A percentile compares a stretch with the other conserved stretches of the same genome.
Conservation (phyloP, 169 alveolate genomes). For the Cryptosporidium felis region DNA sequence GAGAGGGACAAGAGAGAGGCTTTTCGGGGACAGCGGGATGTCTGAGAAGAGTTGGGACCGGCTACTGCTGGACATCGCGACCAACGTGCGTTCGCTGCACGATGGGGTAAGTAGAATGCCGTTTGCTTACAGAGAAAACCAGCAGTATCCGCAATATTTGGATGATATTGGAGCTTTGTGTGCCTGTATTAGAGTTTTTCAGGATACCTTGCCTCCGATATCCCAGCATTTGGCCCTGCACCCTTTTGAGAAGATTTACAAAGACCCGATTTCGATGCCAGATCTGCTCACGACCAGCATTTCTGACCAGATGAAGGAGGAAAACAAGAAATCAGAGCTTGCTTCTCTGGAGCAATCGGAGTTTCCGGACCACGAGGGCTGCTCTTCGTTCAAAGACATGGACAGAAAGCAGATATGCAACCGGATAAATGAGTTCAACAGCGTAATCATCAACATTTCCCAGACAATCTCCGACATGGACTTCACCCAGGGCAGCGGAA, state of each 20-base stretch:
- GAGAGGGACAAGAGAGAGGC: too few species aligned
- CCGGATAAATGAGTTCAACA: conserved; percentile 59
- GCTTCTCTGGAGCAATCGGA: not conserved
- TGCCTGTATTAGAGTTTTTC: conserved; percentile 64
- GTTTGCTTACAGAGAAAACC: conserved; percentile 8
- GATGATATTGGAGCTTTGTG: conserved; percentile 68
- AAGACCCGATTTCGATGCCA: conserved; percentile 63
- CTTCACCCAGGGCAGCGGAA: too few species aligned
- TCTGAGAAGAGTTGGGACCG: conserved; percentile 43
- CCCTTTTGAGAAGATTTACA: conserved; percentile 68
- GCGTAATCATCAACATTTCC: conserved; percentile 24
- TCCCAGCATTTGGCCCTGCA: conserved; percentile 45
- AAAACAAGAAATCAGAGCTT: conserved; percentile 29
- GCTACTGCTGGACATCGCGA: conserved; percentile 15
- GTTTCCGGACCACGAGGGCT: not conserved
- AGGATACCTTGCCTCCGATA: conserved; percentile 39
- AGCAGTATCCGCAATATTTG: conserved; percentile 45
- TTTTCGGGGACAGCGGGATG: too few species aligned
- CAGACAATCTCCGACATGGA: conserved; percentile 49
- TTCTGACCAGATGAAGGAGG: conserved; percentile 54
- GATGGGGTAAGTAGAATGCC: conserved; percentile 62
- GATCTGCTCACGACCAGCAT: conserved; percentile 39
- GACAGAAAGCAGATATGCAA: not conserved
- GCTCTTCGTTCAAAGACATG: not conserved
- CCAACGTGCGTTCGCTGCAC: conserved; percentile 35